phyloP scores from a whole-genome alignment of 192 early-diverging fungal genomes.

The Spinellus fusiger region DNA sequence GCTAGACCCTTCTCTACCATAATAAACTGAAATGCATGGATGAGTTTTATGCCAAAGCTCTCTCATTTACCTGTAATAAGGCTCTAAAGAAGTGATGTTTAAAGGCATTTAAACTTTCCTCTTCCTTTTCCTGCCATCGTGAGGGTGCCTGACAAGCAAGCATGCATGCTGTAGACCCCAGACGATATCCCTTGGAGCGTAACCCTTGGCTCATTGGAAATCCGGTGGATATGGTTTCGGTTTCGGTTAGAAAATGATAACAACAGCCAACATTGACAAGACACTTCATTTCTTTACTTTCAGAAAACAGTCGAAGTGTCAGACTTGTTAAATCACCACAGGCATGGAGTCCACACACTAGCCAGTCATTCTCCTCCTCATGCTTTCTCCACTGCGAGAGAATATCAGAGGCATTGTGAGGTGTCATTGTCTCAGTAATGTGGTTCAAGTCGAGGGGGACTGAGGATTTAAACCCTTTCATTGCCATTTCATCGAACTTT shows the following conservation, averaged over 20 bases:
- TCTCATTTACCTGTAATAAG: constrained; percentile 50
- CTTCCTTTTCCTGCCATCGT: constrained; percentile 59
- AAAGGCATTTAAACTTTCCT: constrained; percentile 52
- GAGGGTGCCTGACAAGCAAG: constrained; percentile 74
- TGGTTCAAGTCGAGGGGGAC: constrained; percentile 31
- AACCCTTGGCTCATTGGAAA: constrained; percentile 40
- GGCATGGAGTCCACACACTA: constrained; percentile 76
- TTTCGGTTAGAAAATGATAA: constrained; percentile 75
- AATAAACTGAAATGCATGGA: constrained; percentile 9
- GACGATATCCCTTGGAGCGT: constrained; percentile 20
- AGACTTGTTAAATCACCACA: constrained; percentile 79
- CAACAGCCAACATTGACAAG: constrained; percentile 77
- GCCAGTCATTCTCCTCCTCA: constrained; percentile 38
- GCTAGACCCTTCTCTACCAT: constrained; percentile 54
- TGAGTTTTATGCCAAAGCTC: neutral
- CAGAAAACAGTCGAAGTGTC: constrained; percentile 58
- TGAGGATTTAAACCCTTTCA: constrained; percentile 37
- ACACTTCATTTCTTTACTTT: constrained; percentile 40
- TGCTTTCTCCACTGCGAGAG: constrained; percentile 22
- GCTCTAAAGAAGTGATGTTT: constrained; percentile 71
- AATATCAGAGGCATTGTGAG: constrained; percentile 32
- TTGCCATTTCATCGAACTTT: constrained; percentile 46
- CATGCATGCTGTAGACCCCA: constrained; percentile 60
- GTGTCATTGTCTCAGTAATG: constrained; percentile 40
- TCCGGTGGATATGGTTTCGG: constrained; percentile 5